Evolutionary conservation across 139 green algal genomes (phyloP), one percentile per base, ranked within the genome.

Genomic region (Chlorella vulgaris): DNA sequence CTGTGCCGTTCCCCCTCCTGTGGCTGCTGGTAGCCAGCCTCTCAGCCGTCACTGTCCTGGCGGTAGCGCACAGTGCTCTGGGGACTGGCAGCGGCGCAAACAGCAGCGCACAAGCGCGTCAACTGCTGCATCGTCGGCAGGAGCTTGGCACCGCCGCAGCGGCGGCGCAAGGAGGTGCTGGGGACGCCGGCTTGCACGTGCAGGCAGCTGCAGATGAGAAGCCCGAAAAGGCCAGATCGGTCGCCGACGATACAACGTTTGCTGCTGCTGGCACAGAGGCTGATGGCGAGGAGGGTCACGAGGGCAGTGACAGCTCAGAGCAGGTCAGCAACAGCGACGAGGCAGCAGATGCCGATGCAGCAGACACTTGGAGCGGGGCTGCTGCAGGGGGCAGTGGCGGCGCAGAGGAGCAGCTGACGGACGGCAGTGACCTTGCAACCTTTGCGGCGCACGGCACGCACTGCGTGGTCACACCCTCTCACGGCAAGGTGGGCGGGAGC

Each of bases 391-490:
- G 26, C 61, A 68, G 28, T 2, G 61, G 26, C 10, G 28, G 8
- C 10, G 7, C 7, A 68, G 65, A 21, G 10, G 28, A 74, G 66
- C 35, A 21, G 21, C 39, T 80, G n/a, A 40, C 36, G 7, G 6
- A 50, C 2, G 36, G 4, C 39, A 40, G 38, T 33, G 74, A 80
- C 40, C 38, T 80, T 55, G 74, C 74, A 1, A 70, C 61, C 4
- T 71, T 42, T 62, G 61, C 69, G 7, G 42, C 76, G 26, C 28
- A 36, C 2, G 73, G 53, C 24, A 51, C 53, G 7, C 53, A 51
- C 36, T 79, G 73, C 53, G 53, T 53, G 6, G 51, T 79, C 5
- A 79, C 73, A 4, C 73, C 73, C 22, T 51, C 73, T 10, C 73
- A 79, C 35, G 28, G 28, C 51, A 79, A 79, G 73, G 73, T 79